Evolutionary conservation across 352 stramenopile species (phyloP), one percentile per base, ranked within the genome.

Genomic region (Thalassiosira exigua): DNA sequence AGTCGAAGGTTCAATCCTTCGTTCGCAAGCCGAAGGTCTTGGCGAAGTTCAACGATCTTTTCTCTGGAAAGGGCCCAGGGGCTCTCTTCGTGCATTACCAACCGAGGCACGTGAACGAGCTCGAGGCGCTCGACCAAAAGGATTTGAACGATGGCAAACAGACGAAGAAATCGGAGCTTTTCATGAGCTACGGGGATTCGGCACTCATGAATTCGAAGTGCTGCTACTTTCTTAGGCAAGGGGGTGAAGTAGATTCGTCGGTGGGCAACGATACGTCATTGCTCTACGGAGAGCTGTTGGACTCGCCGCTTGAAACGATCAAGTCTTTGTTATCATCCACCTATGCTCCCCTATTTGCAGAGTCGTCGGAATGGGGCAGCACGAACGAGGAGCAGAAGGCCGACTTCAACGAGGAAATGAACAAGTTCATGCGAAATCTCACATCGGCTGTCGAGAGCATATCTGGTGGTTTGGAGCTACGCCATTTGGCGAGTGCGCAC

Each of bases 371-470:
- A 81, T 99, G 97, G 97, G 97, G 96, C 1, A 97, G 98, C 71
- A 95, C 96, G 1, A 96, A 98, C 69, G 62, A 93, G 3, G 95
- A 98, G 65, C 76, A 90, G 58, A 80, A 83, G 44, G 58, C 44
- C 17, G 91, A 95, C 68, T 98, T 98, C 79, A 96, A 97, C 85
- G 90, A 87, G 56, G 96, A 98, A 81, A 98, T 97, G 42, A 94
- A 97, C 17, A 96, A 97, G 56, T 98, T 98, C 80, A 92, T 96
- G 14, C 93, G 86, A 41, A 96, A 97, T 67, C 82, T 98, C 17
- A 97, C 98, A 58, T 96, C 98, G 52, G 95, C 96, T 1, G 87
- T 98, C 3, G 98, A 96, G 68, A 98, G 93, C 81, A 97, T 98
- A 85, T 95, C 97, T 70, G 96, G 94, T 29, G 97, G 97, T 0